Conservation (phyloP, 192 early-diverging fungal species). For the Rhizophlyctis rosea region DNA sequence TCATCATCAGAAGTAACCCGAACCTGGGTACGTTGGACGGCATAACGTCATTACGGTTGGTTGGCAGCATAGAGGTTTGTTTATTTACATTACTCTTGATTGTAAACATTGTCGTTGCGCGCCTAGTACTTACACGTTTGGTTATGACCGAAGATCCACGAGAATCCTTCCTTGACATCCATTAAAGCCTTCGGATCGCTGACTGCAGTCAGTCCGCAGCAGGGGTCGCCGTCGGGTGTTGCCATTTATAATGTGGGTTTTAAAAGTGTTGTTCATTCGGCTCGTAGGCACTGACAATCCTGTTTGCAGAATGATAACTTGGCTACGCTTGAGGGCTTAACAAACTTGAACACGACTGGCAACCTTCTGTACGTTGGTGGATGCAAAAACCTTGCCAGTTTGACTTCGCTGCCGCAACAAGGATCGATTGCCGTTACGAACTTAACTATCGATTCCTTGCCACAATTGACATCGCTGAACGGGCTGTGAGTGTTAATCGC, state of each 20-base stretch:
- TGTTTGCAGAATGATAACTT: conserved; percentile 9
- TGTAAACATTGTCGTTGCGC: too few relatives aligned
- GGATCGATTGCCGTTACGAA: conserved; percentile 4
- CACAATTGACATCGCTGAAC: not conserved
- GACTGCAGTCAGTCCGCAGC: too few relatives aligned
- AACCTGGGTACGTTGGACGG: conserved; percentile 16
- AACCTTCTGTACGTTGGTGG: conserved; percentile 8
- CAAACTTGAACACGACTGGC: conserved; percentile 14
- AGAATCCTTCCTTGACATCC: too few relatives aligned
- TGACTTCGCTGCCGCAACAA: not conserved
- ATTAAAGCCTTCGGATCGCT: too few relatives aligned
- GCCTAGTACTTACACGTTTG: too few relatives aligned
- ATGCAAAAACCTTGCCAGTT: not conserved
- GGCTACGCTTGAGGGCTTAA: conserved; percentile 15
- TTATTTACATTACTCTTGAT: too few relatives aligned
- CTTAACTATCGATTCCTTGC: conserved; percentile 7
- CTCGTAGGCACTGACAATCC: too few relatives aligned
- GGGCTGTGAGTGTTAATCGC: too few relatives aligned
- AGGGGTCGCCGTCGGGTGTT: not conserved
- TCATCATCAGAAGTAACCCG: conserved; percentile 22
- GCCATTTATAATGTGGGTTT: not conserved
- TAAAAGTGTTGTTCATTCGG: not conserved
- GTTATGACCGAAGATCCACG: too few relatives aligned
- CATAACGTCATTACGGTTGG: not conserved
- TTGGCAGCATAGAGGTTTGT: too few relatives aligned